These are phyloP conservation scores for Dothiorella sarmentorum DNA, from an alignment of 2,329 filamentous ascomycete genomes.

Conservation along the genomic window DNA sequence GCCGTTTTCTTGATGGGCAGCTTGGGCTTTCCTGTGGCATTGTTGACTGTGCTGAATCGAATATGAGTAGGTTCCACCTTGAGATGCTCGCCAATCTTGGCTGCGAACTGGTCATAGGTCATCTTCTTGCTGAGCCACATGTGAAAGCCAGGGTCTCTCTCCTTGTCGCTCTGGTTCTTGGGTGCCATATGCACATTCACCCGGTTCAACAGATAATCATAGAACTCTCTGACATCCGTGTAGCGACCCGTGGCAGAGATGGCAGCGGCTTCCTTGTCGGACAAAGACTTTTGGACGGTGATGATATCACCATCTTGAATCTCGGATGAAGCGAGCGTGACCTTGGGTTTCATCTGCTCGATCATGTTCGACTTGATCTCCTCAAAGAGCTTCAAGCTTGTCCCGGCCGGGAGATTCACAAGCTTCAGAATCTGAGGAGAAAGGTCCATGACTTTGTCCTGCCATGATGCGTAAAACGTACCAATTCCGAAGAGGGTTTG, in stretches of 20 bases:
- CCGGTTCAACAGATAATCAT: conserved; percentile 87
- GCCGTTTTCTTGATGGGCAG: conserved; percentile 68
- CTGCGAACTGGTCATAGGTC: conserved; percentile 80
- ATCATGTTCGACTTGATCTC: conserved; percentile 99
- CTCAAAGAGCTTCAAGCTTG: conserved; percentile 75
- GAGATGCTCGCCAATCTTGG: conserved; percentile 76
- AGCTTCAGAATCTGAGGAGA: conserved; percentile 71
- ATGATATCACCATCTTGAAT: conserved; percentile 97
- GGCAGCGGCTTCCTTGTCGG: conserved; percentile 44
- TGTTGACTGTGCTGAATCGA: conserved; percentile 84
- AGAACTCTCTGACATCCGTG: conserved; percentile 75
- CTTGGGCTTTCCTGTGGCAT: conserved; percentile 73
- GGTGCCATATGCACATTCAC: conserved; percentile 76
- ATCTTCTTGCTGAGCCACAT: conserved; percentile 83
- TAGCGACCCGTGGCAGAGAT: conserved; percentile 44
- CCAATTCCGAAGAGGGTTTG: conserved; percentile 75
- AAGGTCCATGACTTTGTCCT: conserved; percentile 84
- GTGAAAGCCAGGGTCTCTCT: conserved; percentile 63
- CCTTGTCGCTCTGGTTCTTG: conserved; percentile 51
- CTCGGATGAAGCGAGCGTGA: conserved; percentile 84
- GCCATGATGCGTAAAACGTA: conserved; percentile 81
- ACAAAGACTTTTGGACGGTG: conserved; percentile 74
- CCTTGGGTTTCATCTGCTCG: conserved; percentile 86
- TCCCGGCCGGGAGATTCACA: conserved; percentile 82
- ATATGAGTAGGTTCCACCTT: conserved; percentile 79